Base-by-base conservation (phyloP, 2,329 filamentous ascomycete genomes). In the Talaromyces sp. region DNA sequence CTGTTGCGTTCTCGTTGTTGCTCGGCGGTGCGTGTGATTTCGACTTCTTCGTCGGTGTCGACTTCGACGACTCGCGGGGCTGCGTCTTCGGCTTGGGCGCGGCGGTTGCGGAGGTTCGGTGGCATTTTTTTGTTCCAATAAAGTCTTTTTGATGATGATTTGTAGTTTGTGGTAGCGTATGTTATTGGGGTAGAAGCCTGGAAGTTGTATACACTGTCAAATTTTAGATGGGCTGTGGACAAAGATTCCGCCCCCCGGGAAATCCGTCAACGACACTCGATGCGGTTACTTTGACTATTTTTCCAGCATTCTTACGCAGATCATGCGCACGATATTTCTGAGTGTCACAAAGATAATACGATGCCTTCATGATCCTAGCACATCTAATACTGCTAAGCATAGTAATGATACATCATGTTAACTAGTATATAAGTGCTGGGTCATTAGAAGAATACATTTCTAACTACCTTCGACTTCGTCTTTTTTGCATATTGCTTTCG, bases 21-120 rank as follows among this genome's bases (percentile, higher is more conserved):
- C 39, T 58, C 47, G 35, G 57, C 60, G 45, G 54, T 62, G 56
- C 65, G 65, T 35, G 60, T 61, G 47, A 64, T 66, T 66, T 64
- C 65, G 56, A 52, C 57, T 57, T 66, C 64, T 66, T 66, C 64
- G 60, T 66, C 64, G 39, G 64, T 66, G 60, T 66, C 64, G 10
- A 66, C 60, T 57, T 66, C 64, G n/a, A 66, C 60, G 64, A 66
- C 64, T 35, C 64, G 64, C 3, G 59, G 52, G 4, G 24, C 39
- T 13, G 52, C 19, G 41, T 57, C 59, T 13, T 49, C 41, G 16
- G 43, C 37, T 27, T 59, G 56, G 24, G 16, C 41, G 45, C 64
- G 60, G 35, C 64, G 64, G 35, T 62, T 66, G 52, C 64, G 64
- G 16, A 66, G 59, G n/a, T 54, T 66, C 22, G 60, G 43, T 16